phyloP scores from a whole-genome alignment of 2,329 filamentous ascomycete genomes.

The Fusarium kyushuense region DNA sequence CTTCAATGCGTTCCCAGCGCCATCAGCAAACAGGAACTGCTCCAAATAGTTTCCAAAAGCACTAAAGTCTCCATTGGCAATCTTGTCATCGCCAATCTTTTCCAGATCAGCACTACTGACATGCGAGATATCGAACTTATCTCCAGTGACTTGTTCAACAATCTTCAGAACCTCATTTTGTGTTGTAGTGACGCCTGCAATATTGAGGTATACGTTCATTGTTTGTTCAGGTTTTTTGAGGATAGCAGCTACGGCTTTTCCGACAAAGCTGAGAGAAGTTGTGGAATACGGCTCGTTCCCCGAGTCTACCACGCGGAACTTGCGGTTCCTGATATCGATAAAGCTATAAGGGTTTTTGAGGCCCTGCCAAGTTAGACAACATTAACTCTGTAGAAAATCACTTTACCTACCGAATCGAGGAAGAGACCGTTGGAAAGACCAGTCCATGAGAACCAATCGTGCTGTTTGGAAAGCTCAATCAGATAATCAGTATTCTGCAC shows the following conservation, averaged over 20 bases:
- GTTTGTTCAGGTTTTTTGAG: slow-evolving; percentile 6
- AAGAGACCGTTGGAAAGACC: slow-evolving; percentile 1
- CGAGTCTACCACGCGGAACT: slow-evolving; percentile 17
- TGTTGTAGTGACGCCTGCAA: slow-evolving; percentile 14
- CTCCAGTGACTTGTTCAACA: not conserved
- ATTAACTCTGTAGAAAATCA: rapidly evolving
- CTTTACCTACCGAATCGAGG: slow-evolving; percentile 3
- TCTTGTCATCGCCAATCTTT: slow-evolving; percentile 14
- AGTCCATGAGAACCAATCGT: slow-evolving; percentile 23
- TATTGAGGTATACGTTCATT: slow-evolving; percentile 9
- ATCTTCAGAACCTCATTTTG: slow-evolving; percentile 8
- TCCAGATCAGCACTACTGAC: slow-evolving; percentile 3
- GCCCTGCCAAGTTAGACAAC: not conserved
- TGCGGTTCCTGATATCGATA: slow-evolving; percentile 8
- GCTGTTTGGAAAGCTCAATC: slow-evolving; percentile 10
- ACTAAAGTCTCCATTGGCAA: slow-evolving; percentile 9
- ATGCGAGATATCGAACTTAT: slow-evolving; percentile 10
- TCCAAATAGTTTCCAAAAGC: slow-evolving; percentile 19
- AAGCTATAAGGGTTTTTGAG: not conserved
- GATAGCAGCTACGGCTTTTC: slow-evolving; percentile 4
- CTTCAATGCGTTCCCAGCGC: not conserved
- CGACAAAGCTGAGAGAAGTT: not conserved
- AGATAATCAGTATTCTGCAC: slow-evolving; percentile 18
- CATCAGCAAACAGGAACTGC: slow-evolving; percentile 17
- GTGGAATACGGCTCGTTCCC: slow-evolving; percentile 16